Percentiles rank a stretch among this genome's conserved stretches.
Evolutionary conservation across 768 basidiomycete species (phyloP).

Genomic region (Boletellus sp.): DNA sequence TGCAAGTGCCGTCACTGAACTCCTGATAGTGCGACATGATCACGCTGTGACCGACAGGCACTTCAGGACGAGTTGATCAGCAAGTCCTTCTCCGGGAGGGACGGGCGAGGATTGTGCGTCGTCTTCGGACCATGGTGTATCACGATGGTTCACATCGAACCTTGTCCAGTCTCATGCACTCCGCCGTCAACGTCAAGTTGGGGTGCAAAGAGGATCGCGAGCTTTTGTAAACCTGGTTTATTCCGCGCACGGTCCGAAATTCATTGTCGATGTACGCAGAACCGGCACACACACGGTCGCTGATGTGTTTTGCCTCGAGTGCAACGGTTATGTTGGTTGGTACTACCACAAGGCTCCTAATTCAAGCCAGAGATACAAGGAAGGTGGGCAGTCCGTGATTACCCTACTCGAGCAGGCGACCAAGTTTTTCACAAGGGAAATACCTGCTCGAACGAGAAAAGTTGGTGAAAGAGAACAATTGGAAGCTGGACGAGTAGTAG

Average conservation of each 20-base stretch:
- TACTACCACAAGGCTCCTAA: constrained; percentile 79
- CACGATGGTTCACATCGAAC: constrained; percentile 1
- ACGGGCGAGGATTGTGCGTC: constrained; percentile 76
- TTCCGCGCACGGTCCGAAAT: not conserved
- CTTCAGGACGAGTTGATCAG: constrained; percentile 83
- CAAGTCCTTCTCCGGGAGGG: constrained; percentile 80
- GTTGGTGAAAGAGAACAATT: constrained; percentile 77
- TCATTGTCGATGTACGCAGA: constrained; percentile 34
- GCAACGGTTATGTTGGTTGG: constrained; percentile 78
- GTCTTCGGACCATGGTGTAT: not conserved
- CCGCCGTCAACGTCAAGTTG: constrained; percentile 69
- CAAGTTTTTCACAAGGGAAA: constrained; percentile 50
- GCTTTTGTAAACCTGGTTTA: constrained; percentile 48
- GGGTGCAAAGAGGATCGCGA: constrained; percentile 73
- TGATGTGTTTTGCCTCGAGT: constrained; percentile 76
- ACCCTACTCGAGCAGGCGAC: not conserved
- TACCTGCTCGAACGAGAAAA: constrained; percentile 79
- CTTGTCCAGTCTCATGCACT: constrained; percentile 62
- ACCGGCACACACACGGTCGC: constrained; percentile 81
- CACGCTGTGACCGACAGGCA: constrained; percentile 39
- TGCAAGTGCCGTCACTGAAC: constrained; percentile 38
- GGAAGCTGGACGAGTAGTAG: constrained; percentile 53
- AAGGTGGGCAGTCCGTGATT: constrained; percentile 44
- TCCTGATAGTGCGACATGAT: not conserved
- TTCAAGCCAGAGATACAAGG: constrained; percentile 78